Base-by-base conservation (phyloP, 2,329 filamentous ascomycete species). In the Rhynchosporium agropyri region DNA sequence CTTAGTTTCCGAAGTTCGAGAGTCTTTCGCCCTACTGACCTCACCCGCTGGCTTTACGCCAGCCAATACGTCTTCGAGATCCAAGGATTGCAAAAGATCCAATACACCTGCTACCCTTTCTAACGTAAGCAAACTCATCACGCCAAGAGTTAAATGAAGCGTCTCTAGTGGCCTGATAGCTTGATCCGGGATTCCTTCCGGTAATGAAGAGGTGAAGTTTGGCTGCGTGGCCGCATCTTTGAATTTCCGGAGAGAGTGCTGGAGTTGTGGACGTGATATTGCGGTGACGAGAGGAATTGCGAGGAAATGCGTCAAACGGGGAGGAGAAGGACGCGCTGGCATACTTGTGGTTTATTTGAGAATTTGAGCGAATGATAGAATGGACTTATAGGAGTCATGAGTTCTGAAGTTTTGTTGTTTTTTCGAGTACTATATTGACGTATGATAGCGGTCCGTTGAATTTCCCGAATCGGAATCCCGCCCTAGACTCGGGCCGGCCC, bases 61-160 rank as follows among this genome's bases (percentile, higher is more conserved):
- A 71, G 1, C 76, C 6, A 84, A 67, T 4, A 74, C 73, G 58
- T 62, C 67, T 51, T 20, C 58, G 9, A 85, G 65, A 68, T 86
- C 77, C 0, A 86, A 70, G 0, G 72, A 73, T 10, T 77, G 63
- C 0, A 87, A 73, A 13, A 81, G 75, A 0, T 69, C 49, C 29
- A 79, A 68, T 0, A 83, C 85, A 36, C 76, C 74, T 0, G 80
- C 70, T 2, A 88, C 66, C 0, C 77, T 75, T 51, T 82, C 79
- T 2, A 79, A 76, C 2, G 78, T 80, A 3, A 80, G 76, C 9
- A 97, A 82, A 67, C 84, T 89, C 89, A 97, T 93, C 1, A 96
- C 90, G 0, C 92, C 93, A 0, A 97, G 80, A 0, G 93, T 97
- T 2, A 96, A 79, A 76, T 98, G 94, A 54, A 97, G 76, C 0